These are phyloP conservation scores for Schizonepeta tenuifolia DNA, from an alignment of 257 asterid species.

Conservation along the genomic window DNA sequence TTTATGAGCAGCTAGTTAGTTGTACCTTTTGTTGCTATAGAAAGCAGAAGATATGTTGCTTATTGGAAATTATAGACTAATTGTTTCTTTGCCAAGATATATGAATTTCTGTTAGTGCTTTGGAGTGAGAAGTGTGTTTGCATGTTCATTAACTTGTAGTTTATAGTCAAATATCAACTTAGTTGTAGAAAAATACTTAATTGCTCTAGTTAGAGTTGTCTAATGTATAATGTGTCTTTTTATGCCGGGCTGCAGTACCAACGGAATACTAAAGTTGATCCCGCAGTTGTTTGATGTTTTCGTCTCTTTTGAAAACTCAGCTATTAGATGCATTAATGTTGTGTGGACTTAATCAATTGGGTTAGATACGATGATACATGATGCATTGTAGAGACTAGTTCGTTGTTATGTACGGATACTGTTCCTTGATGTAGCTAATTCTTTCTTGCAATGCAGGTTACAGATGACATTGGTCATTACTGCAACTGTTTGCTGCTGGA, in stretches of 20 bases:
- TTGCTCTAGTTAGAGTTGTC: constrained; percentile 14
- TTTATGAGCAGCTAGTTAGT: background rate
- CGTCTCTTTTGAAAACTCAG: background rate
- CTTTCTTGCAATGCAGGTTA: constrained; percentile 57
- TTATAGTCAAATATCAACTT: background rate
- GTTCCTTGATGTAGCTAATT: constrained; percentile 24
- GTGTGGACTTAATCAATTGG: background rate
- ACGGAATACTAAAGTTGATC: background rate
- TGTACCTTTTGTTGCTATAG: background rate
- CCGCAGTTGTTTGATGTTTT: background rate
- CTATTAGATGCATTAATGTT: constrained; percentile 4
- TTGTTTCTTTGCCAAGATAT: background rate
- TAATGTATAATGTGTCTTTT: background rate
- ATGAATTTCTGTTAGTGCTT: constrained; percentile 18
- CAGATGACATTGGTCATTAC: constrained; percentile 87
- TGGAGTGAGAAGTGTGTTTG: constrained; percentile 5
- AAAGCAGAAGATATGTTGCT: background rate
- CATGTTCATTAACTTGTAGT: background rate
- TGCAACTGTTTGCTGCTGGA: constrained; percentile 95
- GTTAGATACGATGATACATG: background rate
- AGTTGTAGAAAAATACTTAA: background rate
- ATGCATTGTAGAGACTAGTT: background rate
- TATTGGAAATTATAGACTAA: background rate
- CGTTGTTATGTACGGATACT: background rate
- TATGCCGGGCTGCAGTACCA: background rate